Evolutionary conservation across 192 early-diverging fungal genomes (phyloP).

Genomic region (Martensiomyces pterosporus): DNA sequence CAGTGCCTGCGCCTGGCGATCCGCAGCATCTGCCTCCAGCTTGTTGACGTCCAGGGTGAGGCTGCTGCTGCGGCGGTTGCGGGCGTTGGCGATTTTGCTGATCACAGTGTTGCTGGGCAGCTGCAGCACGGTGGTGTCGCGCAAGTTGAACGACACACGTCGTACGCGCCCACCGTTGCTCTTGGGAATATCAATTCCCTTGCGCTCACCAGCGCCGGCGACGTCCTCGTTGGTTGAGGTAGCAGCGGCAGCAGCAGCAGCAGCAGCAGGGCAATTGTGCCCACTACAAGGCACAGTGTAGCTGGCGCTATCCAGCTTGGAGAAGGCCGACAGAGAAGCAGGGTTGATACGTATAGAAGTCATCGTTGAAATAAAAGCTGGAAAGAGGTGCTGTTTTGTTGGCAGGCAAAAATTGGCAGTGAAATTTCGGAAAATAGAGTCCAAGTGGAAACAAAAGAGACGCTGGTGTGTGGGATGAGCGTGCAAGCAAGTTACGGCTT

Average conservation of each 20-base stretch:
- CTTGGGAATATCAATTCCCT: constrained; percentile 19
- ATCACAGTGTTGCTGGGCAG: constrained; percentile 46
- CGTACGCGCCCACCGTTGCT: constrained; percentile 16
- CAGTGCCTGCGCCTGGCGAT: constrained; percentile 29
- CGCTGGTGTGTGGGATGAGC: no score
- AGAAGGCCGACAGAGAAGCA: constrained; percentile 29
- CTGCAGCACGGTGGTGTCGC: constrained; percentile 36
- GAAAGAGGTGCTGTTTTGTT: no score
- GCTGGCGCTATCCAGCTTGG: neutral
- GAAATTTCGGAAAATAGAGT: neutral
- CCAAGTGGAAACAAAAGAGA: neutral
- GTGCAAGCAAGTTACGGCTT: no score
- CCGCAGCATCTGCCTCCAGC: constrained; percentile 8
- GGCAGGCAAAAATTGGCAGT: neutral
- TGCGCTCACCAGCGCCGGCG: neutral
- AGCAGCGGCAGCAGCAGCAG: neutral
- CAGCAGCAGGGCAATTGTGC: neutral
- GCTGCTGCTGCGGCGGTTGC: constrained; percentile 15
- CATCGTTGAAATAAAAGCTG: constrained; percentile 15
- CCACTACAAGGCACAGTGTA: constrained; percentile 1
- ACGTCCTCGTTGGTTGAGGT: neutral
- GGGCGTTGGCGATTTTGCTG: constrained; percentile 37
- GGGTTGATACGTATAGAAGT: constrained; percentile 49
- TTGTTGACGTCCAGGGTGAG: constrained; percentile 6
- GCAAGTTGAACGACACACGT: constrained; percentile 48